Base-by-base conservation (phyloP, 805 yeast species). In the Blastobotrys peoriensis region DNA sequence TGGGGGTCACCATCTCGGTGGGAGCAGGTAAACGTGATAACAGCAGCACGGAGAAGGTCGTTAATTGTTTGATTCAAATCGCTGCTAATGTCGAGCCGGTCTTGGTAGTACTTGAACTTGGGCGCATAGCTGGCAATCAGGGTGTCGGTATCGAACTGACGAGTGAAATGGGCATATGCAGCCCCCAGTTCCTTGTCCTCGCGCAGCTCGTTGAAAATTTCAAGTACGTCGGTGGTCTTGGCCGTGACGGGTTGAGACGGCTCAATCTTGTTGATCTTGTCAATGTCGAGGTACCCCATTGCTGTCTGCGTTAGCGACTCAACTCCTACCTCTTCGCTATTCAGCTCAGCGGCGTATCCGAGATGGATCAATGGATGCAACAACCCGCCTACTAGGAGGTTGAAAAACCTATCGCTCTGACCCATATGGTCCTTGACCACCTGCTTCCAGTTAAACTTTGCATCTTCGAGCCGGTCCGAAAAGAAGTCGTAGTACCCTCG, bases 401-500 rank as follows among this genome's bases (percentile, higher is more conserved):
- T 30, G 34, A 58, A 37, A 40, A 56, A 68, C 13, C 8, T 25
- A 25, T 25, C 30, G 13, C 30, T 25, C 13, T 25, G 30, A 8
- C 13, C 10, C 8, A 25, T 8, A 25, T 25, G 30, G 33, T 46
- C 38, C 22, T 21, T 35, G 4, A 59, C 58, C 5, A 66, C 53
- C 1, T 41, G 45, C 17, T 48, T 52, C 72, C 73, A 68, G 35
- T 65, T 57, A 8, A 47, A 50, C 33, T 41, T 43, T 27, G 50
- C 55, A 30, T 63, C 67, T 10, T 60, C 60, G 5, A 64, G 45
- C 33, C 60, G 59, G 43, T 69, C 73, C 16, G 61, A 60, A 52
- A 66, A 67, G 45, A 55, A 68, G 44, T 68, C 69, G 34, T 52
- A 61, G 45, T 55, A 68, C 3, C 69, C 64, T 20, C 61, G 49